phyloP scores from a whole-genome alignment of 2,329 filamentous ascomycete genomes.

The Periconia sp. region DNA sequence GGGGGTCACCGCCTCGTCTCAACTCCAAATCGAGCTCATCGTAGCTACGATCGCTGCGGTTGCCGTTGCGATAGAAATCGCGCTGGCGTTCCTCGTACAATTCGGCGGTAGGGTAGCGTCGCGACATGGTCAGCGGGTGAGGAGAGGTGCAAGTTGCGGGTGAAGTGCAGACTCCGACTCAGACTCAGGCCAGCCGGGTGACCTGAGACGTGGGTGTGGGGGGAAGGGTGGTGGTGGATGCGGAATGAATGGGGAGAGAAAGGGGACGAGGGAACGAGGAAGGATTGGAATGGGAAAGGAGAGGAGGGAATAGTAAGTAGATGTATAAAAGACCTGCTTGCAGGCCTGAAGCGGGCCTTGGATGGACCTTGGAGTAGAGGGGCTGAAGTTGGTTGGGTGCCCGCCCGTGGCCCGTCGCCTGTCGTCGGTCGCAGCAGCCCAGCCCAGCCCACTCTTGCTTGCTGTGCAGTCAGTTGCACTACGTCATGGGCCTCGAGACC shows the following conservation, averaged over 20 bases:
- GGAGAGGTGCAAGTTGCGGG: slow-evolving; percentile 6
- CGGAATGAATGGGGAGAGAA: not conserved
- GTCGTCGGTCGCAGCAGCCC: no score
- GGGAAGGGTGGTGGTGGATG: slow-evolving; percentile 1
- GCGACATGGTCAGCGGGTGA: slow-evolving; percentile 42
- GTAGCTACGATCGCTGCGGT: slow-evolving; percentile 47
- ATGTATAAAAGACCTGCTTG: slow-evolving; percentile 1
- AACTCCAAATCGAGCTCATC: slow-evolving; percentile 56
- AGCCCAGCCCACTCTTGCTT: no score
- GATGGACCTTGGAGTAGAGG: no score
- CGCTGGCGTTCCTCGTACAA: slow-evolving; percentile 53
- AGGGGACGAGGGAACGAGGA: slow-evolving; percentile 1
- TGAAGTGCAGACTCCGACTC: slow-evolving; percentile 1
- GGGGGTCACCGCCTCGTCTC: slow-evolving; percentile 38
- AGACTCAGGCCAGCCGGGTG: not conserved
- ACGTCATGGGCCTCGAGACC: no score
- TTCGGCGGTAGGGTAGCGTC: slow-evolving; percentile 50
- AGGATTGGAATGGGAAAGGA: no score
- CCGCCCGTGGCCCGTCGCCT: no score
- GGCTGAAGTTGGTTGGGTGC: no score
- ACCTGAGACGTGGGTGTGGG: slow-evolving; percentile 3
- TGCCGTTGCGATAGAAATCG: slow-evolving; percentile 50
- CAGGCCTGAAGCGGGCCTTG: slow-evolving; percentile 4
- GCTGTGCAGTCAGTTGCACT: no score
- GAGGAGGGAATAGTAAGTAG: no score